Evolutionary conservation across 192 early-diverging fungal genomes (phyloP), one percentile per base, ranked within the genome.

Genomic region (Powellomyces hirtus): DNA sequence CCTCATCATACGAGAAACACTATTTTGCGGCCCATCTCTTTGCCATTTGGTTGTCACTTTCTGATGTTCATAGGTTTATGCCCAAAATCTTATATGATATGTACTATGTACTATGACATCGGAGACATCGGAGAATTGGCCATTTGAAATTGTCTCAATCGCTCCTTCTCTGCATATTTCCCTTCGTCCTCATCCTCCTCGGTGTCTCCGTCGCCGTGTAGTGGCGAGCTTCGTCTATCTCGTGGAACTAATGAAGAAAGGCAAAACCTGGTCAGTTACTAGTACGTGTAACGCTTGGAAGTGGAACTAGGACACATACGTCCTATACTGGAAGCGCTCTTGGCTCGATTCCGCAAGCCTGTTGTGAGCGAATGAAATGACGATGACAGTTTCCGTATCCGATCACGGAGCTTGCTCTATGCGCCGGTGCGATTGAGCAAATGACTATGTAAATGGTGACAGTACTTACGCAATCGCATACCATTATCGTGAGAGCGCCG

Each of bases 401-500:
- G 36, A 24, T 50, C 59, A 7, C 68, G 58, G 27, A 80, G 14
- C 16, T 49, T 35, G 20, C 65, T 64, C 76, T 79, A 30, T 16
- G 24, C 34, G 35, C 40, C 40, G n/a, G n/a, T n/a, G n/a, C n/a
- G n/a, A n/a, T n/a, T n/a, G n/a, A n/a, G n/a, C n/a, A n/a, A n/a
- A n/a, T n/a, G n/a, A n/a, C n/a, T n/a, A n/a, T n/a, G n/a, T n/a
- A n/a, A n/a, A n/a, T n/a, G n/a, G n/a, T n/a, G n/a, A n/a, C n/a
- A n/a, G n/a, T n/a, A n/a, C n/a, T n/a, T n/a, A n/a, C 18, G 7
- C 14, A 13, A 59, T 27, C 33, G 50, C 33, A n/a, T 68, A 89
- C 89, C 58, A 87, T 87, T 11, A 89, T 69, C 1, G 85, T 86
- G 1, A 89, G 78, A 7, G 90, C 86, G 20, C 80, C 69, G 31